Evolutionary conservation across 208 protist species (phyloP).

Genomic region (Vickermania ingenoplastis): DNA sequence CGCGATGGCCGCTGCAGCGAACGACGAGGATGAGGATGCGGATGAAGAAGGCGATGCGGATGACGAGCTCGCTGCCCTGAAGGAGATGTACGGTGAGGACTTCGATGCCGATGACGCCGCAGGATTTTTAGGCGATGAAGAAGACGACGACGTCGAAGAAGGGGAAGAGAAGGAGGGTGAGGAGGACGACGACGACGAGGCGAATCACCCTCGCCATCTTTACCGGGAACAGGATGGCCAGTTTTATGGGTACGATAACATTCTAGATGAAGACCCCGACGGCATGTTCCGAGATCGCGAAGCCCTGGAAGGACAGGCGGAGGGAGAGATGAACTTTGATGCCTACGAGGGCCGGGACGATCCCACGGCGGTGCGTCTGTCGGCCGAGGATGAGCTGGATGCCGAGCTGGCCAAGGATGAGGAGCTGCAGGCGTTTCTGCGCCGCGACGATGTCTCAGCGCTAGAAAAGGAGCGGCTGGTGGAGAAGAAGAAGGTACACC

Average conservation of each 20-base stretch:
- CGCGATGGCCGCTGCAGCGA: constrained; percentile 28
- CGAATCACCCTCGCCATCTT: constrained; percentile 34
- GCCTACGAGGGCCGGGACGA: constrained; percentile 7
- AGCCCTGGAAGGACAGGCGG: constrained; percentile 3
- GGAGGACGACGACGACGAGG: constrained; percentile 47
- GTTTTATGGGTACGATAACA: constrained; percentile 39
- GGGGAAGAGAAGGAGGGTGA: constrained; percentile 51
- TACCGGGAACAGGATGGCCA: constrained; percentile 25
- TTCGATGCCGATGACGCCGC: constrained; percentile 60
- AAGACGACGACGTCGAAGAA: constrained; percentile 20
- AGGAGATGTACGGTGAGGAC: constrained; percentile 85
- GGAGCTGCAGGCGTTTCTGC: constrained; percentile 45
- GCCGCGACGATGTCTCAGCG: constrained; percentile 50
- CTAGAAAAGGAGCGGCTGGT: constrained; percentile 64
- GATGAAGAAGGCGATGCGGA: constrained; percentile 29
- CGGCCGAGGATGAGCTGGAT: constrained; percentile 14
- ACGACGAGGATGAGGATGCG: constrained; percentile 24
- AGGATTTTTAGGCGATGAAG: constrained; percentile 16
- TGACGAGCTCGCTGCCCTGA: constrained; percentile 71
- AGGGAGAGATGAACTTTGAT: not conserved
- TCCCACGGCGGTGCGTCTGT: not conserved
- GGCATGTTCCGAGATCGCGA: constrained; percentile 13
- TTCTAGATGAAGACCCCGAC: constrained; percentile 22
- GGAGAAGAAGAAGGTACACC: constrained; percentile 49
- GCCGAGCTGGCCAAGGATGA: constrained; percentile 26